Conservation (phyloP, 768 basidiomycete genomes). For the Amanita phalloides region DNA sequence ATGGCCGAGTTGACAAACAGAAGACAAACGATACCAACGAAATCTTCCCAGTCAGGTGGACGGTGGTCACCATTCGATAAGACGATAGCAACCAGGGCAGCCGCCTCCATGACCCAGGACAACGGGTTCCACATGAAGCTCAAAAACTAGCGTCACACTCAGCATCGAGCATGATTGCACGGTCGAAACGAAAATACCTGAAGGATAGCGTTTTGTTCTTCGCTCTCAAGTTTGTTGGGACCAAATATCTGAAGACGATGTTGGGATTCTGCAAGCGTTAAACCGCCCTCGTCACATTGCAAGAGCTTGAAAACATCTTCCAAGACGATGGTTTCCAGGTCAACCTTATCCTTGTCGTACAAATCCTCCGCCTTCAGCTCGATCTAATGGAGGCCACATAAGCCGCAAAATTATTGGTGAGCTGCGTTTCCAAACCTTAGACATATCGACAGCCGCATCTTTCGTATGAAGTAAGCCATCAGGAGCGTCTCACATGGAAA, state of each 20-base stretch:
- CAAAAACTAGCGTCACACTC: constrained; percentile 45
- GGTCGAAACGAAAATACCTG: constrained; percentile 38
- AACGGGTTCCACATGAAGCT: constrained; percentile 99
- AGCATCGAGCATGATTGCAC: background rate
- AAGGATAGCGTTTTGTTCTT: constrained; percentile 86
- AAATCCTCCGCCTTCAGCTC: constrained; percentile 88
- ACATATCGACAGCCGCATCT: constrained; percentile 89
- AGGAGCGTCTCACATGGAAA: constrained; percentile 3
- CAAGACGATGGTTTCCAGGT: constrained; percentile 92
- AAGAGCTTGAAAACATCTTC: constrained; percentile 96
- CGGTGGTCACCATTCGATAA: constrained; percentile 84
- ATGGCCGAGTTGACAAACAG: constrained; percentile 92
- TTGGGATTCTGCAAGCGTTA: constrained; percentile 58
- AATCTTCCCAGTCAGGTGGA: constrained; percentile 96
- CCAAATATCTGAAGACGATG: constrained; percentile 91
- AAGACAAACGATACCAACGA: constrained; percentile 89
- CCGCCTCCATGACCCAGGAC: constrained; percentile 99
- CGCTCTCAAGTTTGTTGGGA: constrained; percentile 87
- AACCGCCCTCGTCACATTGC: constrained; percentile 80
- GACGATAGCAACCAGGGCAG: constrained; percentile 88
- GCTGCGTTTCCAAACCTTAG: constrained; percentile 32
- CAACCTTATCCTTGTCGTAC: constrained; percentile 99
- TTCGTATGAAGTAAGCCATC: constrained; percentile 8
- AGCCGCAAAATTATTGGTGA: background rate
- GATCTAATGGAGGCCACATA: constrained; percentile 33